Evolutionary conservation across 2,329 filamentous ascomycete species (phyloP).

Genomic region (Ceratocystis lukuohia): DNA sequence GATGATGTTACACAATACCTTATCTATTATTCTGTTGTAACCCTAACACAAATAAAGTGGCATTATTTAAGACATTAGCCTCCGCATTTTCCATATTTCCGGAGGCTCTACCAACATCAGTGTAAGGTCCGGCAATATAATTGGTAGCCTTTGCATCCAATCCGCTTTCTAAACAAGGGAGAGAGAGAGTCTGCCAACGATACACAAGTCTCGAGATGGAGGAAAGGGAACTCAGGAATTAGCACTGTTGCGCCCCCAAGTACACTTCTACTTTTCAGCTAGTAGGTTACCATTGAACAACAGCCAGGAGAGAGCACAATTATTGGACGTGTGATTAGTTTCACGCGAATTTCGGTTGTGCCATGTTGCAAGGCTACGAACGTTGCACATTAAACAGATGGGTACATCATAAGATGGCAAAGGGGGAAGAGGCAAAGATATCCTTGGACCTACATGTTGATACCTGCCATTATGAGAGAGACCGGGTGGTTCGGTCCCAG

Average conservation of each 20-base stretch:
- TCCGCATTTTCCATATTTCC: neutral
- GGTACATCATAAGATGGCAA: neutral
- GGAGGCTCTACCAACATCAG: neutral
- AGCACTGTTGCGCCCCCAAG: neutral
- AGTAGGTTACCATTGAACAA: too few relatives aligned
- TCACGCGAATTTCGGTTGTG: slow-evolving; percentile 8
- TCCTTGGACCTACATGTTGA: neutral
- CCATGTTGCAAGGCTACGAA: neutral
- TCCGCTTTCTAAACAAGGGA: too few relatives aligned
- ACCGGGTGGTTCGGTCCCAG: too few relatives aligned
- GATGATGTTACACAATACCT: neutral
- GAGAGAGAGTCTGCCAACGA: neutral
- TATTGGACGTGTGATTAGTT: neutral
- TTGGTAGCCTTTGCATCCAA: too few relatives aligned
- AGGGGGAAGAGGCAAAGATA: neutral
- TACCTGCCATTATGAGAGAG: neutral
- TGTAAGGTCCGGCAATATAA: too few relatives aligned
- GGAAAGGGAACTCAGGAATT: neutral
- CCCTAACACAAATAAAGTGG: neutral
- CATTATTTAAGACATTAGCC: neutral
- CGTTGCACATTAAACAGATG: neutral
- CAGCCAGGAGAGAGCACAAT: neutral
- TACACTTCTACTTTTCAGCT: too few relatives aligned
- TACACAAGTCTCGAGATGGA: neutral
- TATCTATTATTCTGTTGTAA: neutral